Conservation (phyloP, 148 eudicot genomes). For the Vaccinium corymbosum region DNA sequence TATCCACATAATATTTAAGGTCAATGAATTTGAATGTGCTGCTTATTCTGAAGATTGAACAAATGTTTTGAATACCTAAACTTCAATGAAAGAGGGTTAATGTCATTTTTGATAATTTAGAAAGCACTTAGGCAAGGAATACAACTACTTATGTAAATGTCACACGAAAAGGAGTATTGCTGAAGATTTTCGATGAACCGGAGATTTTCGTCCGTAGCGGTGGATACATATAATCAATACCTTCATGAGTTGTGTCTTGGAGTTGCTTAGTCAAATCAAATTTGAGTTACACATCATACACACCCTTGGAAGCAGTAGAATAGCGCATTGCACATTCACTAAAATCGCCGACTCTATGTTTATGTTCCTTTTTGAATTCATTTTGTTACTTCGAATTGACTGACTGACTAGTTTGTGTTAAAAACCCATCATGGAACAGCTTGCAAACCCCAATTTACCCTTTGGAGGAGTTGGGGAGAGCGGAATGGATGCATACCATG, state of each 20-base stretch:
- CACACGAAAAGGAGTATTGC: neutral
- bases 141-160: neutral
- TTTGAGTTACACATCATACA: neutral
- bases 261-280: neutral
- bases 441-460: slow-evolving; percentile 55
- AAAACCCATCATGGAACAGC: slow-evolving; percentile 31
- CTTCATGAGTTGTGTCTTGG: neutral
- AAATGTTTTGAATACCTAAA: neutral
- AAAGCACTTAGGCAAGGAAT: neutral
- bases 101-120: neutral
- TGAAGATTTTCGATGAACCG: neutral
- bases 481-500: slow-evolving; percentile 82
- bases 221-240: neutral
- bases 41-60: neutral
- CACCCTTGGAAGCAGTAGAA: neutral
- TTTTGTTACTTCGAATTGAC: neutral
- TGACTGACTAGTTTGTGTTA: neutral
- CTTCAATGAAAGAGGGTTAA: neutral
- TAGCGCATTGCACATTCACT: neutral
- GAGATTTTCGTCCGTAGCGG: neutral
- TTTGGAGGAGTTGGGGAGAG: slow-evolving; percentile 91
- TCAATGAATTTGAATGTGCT: neutral
- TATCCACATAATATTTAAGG: neutral
- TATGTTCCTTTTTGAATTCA: neutral
- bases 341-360: neutral